Evolutionary conservation across 176 grass and related monocot genomes (phyloP).

Genomic region (Metroxylon sagu): DNA sequence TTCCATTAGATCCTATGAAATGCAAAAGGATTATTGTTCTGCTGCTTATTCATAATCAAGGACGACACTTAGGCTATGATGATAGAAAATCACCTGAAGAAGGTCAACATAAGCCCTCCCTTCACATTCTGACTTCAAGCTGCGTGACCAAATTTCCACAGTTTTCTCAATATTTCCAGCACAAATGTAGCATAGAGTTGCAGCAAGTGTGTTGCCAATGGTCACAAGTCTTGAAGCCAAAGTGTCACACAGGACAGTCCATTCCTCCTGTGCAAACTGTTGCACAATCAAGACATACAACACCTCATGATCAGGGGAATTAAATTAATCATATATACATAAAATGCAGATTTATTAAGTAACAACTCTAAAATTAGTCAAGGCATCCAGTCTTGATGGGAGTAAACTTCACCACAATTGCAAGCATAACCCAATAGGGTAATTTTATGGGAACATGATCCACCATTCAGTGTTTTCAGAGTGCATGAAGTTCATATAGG

Average conservation of each 20-base stretch:
- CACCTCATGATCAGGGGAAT: too few species aligned
- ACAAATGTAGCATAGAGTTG: conserved; percentile 91
- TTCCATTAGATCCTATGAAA: conserved; percentile 94
- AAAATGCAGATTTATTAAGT: too few species aligned
- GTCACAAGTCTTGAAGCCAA: conserved; percentile 77
- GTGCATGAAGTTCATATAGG: too few species aligned
- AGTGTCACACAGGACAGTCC: conserved; percentile 66
- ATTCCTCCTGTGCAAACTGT: conserved; percentile 90
- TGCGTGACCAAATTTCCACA: conserved; percentile 93
- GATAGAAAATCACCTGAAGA: conserved; percentile 65
- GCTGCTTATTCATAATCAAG: conserved; percentile 4
- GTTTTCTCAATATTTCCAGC: conserved; percentile 98
- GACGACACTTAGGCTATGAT: conserved; percentile 12
- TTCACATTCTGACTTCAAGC: conserved; percentile 68
- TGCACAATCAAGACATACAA: not conserved
- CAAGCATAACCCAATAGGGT: too few species aligned
- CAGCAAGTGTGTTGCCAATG: conserved; percentile 69
- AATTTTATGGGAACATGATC: too few species aligned
- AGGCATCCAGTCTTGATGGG: too few species aligned
- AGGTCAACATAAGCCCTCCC: conserved; percentile 85
- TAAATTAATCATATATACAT: too few species aligned
- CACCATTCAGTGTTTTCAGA: too few species aligned
- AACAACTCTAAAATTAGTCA: too few species aligned
- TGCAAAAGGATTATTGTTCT: conserved; percentile 8
- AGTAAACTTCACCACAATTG: too few species aligned